These are phyloP conservation scores for Cytospora chrysosperma DNA, from an alignment of 2,329 filamentous ascomycete genomes.

Conservation along the genomic window DNA sequence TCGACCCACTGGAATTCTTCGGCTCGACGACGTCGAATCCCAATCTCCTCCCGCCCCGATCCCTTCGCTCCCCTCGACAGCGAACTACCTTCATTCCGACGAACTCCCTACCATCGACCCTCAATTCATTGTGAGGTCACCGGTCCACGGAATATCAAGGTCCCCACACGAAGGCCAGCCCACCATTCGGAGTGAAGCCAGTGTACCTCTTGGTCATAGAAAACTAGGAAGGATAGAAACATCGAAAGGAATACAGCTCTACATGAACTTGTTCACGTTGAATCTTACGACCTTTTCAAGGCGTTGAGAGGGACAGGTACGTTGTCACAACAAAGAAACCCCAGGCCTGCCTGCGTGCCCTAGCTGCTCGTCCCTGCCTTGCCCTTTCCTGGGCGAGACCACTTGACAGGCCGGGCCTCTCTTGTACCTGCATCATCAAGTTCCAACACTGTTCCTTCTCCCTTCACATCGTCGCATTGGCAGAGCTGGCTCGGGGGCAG, in stretches of 20 bases:
- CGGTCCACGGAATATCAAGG: slow-evolving; percentile 14
- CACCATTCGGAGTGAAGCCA: slow-evolving; percentile 9
- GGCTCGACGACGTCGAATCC: slow-evolving; percentile 44
- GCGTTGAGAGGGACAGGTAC: slow-evolving; percentile 30
- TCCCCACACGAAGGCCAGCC: slow-evolving; percentile 2
- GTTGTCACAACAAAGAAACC: slow-evolving; percentile 19
- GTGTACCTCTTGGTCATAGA: slow-evolving; percentile 14
- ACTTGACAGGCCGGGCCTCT: neutral
- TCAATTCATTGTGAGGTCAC: slow-evolving; percentile 18
- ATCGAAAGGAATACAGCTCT: slow-evolving; percentile 15
- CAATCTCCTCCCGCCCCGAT: slow-evolving; percentile 36
- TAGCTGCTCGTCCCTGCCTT: slow-evolving; percentile 4
- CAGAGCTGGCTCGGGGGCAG: slow-evolving; percentile 2
- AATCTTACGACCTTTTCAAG: slow-evolving; percentile 24
- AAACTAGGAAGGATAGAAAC: slow-evolving; percentile 17
- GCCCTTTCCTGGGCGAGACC: neutral
- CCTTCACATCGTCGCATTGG: slow-evolving; percentile 3
- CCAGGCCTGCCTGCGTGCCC: slow-evolving; percentile 12
- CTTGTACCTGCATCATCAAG: slow-evolving; percentile 19
- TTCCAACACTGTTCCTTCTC: slow-evolving; percentile 8
- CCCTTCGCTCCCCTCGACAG: slow-evolving; percentile 35
- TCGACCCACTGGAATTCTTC: slow-evolving; percentile 41
- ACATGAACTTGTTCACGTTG: slow-evolving; percentile 28
- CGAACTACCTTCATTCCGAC: slow-evolving; percentile 18
- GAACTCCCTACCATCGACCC: slow-evolving; percentile 17